phyloP scores from a whole-genome alignment of 805 yeast genomes.

The Henningerozyma blattae region DNA sequence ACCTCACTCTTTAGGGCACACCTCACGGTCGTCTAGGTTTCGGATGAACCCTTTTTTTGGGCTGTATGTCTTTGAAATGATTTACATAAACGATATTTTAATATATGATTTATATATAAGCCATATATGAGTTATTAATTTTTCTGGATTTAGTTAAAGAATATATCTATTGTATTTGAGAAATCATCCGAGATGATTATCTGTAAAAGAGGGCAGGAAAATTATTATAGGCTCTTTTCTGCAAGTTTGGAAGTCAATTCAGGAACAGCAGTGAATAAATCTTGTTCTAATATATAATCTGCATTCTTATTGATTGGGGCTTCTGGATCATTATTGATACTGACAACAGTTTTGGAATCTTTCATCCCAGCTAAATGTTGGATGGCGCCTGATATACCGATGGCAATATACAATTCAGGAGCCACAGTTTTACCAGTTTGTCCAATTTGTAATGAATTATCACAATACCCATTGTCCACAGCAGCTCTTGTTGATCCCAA shows the following conservation, averaged over 20 bases:
- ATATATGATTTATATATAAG: no score
- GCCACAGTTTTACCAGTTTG: slow-evolving; percentile 98
- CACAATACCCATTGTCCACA: slow-evolving; percentile 91
- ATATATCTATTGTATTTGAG: no score
- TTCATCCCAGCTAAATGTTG: slow-evolving; percentile 99
- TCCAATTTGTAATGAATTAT: slow-evolving; percentile 92
- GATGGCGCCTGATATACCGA: slow-evolving; percentile 94
- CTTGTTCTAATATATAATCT: slow-evolving; percentile 84
- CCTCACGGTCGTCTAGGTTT: no score
- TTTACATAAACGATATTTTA: no score
- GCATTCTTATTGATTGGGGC: slow-evolving; percentile 89
- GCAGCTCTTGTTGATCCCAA: slow-evolving; percentile 98
- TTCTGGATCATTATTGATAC: slow-evolving; percentile 88
- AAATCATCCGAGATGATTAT: no score
- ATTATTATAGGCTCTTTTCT: no score
- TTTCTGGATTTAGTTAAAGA: no score
- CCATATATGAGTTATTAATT: no score
- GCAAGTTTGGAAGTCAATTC: slow-evolving; percentile 60
- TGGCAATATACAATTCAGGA: slow-evolving; percentile 86
- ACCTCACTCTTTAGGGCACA: no score
- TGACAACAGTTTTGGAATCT: slow-evolving; percentile 86
- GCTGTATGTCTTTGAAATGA: no score
- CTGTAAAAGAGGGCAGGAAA: no score
- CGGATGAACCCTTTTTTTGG: no score
- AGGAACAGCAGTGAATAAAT: slow-evolving; percentile 77